phyloP scores from a whole-genome alignment of 495 filamentous ascomycete genomes.

The Penicillium daleae region DNA sequence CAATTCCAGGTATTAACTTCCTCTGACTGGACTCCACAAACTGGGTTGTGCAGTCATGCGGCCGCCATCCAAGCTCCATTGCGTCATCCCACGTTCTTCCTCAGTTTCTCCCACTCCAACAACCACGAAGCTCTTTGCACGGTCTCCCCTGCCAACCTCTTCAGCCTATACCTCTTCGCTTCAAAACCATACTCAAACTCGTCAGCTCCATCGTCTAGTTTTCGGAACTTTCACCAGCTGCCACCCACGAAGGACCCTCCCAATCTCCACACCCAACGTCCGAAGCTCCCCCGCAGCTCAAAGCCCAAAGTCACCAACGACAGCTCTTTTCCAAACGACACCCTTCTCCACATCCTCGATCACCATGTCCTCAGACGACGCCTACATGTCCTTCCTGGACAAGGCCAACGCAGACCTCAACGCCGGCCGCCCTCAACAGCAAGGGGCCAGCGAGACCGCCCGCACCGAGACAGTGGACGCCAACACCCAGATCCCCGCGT shows the following conservation, averaged over 20 bases:
- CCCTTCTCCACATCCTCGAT: constrained; percentile 29
- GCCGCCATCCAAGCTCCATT: constrained; percentile 32
- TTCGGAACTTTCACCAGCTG: neutral
- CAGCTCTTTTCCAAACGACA: constrained; percentile 10
- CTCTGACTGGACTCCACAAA: constrained; percentile 5
- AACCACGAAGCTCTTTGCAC: constrained; percentile 10
- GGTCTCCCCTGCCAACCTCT: constrained; percentile 4
- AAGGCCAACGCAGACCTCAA: constrained; percentile 77
- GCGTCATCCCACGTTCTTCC: constrained; percentile 45
- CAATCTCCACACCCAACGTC: neutral
- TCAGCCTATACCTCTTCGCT: constrained; percentile 7
- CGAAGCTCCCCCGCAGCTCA: constrained; percentile 20
- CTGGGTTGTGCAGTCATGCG: constrained; percentile 19
- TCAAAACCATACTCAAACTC: neutral
- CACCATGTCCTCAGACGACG: constrained; percentile 75
- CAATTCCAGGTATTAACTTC: neutral
- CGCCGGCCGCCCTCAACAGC: constrained; percentile 36
- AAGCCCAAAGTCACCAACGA: constrained; percentile 2
- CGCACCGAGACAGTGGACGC: constrained; percentile 56
- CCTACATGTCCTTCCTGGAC: constrained; percentile 79
- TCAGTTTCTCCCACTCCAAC: constrained; percentile 24
- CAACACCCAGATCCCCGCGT: constrained; percentile 54
- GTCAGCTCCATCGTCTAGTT: neutral
- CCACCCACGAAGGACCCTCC: neutral
- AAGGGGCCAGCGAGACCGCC: constrained; percentile 39